Evolutionary conservation across 192 early-diverging fungal genomes (phyloP).

Genomic region (Backusella tarrabulga): DNA sequence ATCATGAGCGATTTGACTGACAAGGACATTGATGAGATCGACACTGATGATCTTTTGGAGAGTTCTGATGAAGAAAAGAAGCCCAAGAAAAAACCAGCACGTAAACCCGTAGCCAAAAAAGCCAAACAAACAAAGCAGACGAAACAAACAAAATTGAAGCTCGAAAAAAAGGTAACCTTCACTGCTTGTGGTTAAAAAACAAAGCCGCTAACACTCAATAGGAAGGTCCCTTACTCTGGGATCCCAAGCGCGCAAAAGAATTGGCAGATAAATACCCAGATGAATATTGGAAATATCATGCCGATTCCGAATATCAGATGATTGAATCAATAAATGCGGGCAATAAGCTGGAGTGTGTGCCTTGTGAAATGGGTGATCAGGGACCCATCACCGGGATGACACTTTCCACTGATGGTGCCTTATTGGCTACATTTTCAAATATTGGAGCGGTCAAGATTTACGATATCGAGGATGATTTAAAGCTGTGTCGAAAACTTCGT

Average conservation of each 20-base stretch:
- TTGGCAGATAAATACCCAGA: conserved; percentile 61
- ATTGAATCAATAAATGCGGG: conserved; percentile 67
- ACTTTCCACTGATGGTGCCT: conserved; percentile 78
- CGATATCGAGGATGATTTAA: conserved; percentile 71
- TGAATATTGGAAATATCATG: conserved; percentile 57
- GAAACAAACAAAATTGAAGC: conserved; percentile 7
- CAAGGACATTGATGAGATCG: conserved; percentile 6
- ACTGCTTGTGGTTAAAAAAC: too few relatives aligned
- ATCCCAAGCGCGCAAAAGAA: conserved; percentile 45
- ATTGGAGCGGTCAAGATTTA: conserved; percentile 75
- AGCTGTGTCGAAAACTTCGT: conserved; percentile 65
- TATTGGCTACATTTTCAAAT: conserved; percentile 88
- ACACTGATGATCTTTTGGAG: conserved; percentile 21
- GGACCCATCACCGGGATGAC: conserved; percentile 81
- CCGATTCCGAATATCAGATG: conserved; percentile 51
- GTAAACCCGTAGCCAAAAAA: conserved; percentile 20
- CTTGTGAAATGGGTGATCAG: conserved; percentile 71
- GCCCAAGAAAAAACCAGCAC: conserved; percentile 1
- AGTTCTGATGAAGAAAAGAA: conserved; percentile 13
- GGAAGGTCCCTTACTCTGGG: conserved; percentile 36
- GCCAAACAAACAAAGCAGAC: conserved; percentile 7
- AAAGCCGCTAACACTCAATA: neutral
- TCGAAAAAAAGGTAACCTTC: neutral
- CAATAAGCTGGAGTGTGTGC: conserved; percentile 64
- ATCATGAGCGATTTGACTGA: neutral